Evolutionary conservation across 805 yeast species (phyloP), one percentile per base, ranked within the genome.

Genomic region (Blastobotrys chiropterorum): DNA sequence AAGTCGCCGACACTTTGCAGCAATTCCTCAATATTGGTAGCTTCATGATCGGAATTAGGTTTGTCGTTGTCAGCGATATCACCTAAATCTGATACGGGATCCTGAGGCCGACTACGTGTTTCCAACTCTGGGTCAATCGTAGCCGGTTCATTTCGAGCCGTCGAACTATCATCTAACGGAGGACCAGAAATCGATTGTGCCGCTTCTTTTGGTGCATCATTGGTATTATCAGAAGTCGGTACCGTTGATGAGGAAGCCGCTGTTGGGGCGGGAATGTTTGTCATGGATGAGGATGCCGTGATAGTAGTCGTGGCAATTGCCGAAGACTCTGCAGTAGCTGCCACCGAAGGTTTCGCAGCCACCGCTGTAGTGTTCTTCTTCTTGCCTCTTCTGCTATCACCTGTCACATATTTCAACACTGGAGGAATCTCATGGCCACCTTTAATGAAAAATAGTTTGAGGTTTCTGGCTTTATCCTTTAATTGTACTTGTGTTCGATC

Each of bases 391-490:
- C 47, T 20, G 47, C 63, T 58, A 57, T 84, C 96, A 45, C 98
- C 98, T 1, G 98, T 92, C 17, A 92, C 98, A 56, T 85, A 82
- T 50, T 73, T 74, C 54, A 94, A 71, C 62, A 88, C 90, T 2
- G 77, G 82, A 0, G 99, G 99, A 2, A 92, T 79, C 7, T 86
- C 85, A 38, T 82, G 67, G 1, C 86, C 86, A 48, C 82, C 78
- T 62, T 89, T 86, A 53, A 90, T 71, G 65, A 85, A 89, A 58
- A 83, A 83, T 79, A 90, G 79, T 66, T 94, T 94, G 89, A 97
- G 86, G 65, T 94, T 94, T 58, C 99, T 78, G 0, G 98, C 98
- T 66, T 94, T 94, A 66, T 94, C 99, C 67, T 94, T 94, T 53
- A 94, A 75, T 65, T 94, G 99, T 15, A 92, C 88, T 62, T 90